Percentiles rank a stretch among this genome's conserved stretches.
These are phyloP conservation scores for Pterocarpus santalinus DNA, from an alignment of 306 rosid species.

Conservation along the genomic window DNA sequence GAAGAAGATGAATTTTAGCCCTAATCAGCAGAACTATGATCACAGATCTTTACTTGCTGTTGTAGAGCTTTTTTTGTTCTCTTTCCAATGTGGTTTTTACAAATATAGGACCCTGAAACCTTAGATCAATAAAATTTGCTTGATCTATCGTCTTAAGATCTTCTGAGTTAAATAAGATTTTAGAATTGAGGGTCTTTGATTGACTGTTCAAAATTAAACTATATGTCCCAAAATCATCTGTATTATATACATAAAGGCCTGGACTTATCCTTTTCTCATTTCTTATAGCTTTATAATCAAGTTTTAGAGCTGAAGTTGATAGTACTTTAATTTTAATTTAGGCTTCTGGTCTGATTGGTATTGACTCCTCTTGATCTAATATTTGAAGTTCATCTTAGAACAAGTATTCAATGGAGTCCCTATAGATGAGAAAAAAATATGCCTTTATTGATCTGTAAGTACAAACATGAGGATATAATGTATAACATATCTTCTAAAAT, in stretches of 20 bases:
- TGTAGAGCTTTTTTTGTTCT: not conserved
- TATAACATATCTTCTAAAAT: not conserved
- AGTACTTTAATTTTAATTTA: not conserved
- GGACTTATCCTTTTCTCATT: too few species aligned
- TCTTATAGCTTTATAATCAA: too few species aligned
- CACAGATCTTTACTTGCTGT: not conserved
- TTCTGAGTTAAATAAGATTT: not conserved
- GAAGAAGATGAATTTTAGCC: slow-evolving; percentile 4
- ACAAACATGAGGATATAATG: not conserved
- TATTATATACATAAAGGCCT: too few species aligned
- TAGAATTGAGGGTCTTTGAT: not conserved
- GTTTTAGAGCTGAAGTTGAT: too few species aligned
- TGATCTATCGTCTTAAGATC: slow-evolving; percentile 2
- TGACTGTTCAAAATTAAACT: slow-evolving; percentile 9
- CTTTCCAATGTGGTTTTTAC: not conserved
- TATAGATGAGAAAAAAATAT: not conserved
- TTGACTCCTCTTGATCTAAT: not conserved
- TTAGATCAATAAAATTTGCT: not conserved
- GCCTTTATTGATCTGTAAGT: not conserved
- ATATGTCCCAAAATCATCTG: too few species aligned
- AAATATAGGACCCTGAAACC: not conserved
- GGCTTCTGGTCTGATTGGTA: not conserved
- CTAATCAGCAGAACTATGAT: not conserved
- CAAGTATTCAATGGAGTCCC: slow-evolving; percentile 11
- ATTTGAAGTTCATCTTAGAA: slow-evolving; percentile 4